These are phyloP conservation scores for Lithohypha guttulata DNA, from an alignment of 2,329 filamentous ascomycete genomes.

Conservation along the genomic window DNA sequence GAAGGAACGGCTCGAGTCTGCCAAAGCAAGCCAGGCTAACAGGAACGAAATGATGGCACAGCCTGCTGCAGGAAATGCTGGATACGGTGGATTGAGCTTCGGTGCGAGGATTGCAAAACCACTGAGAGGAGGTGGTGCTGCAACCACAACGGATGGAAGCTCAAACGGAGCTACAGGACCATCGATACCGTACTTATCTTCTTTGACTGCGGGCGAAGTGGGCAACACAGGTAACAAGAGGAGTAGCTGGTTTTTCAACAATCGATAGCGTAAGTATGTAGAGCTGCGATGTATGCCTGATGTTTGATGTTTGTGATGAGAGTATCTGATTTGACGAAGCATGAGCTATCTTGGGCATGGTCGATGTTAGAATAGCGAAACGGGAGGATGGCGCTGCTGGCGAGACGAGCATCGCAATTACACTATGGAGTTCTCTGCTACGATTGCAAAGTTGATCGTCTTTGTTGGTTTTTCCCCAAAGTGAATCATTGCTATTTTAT, in stretches of 20 bases:
- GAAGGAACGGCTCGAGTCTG: conserved; percentile 93
- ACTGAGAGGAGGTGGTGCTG: conserved; percentile 45
- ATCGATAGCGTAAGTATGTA: not conserved
- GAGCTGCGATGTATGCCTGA: conserved; percentile 1
- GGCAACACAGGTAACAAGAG: conserved; percentile 48
- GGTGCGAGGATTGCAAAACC: conserved; percentile 54
- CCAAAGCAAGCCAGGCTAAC: conserved; percentile 85
- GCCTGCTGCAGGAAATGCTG: conserved; percentile 56
- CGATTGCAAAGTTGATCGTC: too few species aligned
- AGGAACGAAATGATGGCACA: conserved; percentile 58
- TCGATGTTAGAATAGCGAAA: too few species aligned
- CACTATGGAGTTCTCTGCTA: too few species aligned
- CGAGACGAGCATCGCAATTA: too few species aligned
- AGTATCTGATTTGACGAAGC: conserved; percentile 5
- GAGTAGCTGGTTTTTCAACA: conserved; percentile 45
- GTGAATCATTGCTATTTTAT: too few species aligned
- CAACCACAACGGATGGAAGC: conserved; percentile 16
- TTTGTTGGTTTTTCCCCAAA: too few species aligned
- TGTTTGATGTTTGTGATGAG: conserved; percentile 6
- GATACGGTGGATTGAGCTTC: conserved; percentile 44
- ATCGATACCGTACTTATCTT: conserved; percentile 26
- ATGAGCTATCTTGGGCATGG: too few species aligned
- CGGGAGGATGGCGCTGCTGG: too few species aligned
- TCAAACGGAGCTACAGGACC: conserved; percentile 27
- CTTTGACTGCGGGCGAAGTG: conserved; percentile 55